Base-by-base conservation (phyloP, 75 land plant genomes). In the Azolla pinnata region DNA sequence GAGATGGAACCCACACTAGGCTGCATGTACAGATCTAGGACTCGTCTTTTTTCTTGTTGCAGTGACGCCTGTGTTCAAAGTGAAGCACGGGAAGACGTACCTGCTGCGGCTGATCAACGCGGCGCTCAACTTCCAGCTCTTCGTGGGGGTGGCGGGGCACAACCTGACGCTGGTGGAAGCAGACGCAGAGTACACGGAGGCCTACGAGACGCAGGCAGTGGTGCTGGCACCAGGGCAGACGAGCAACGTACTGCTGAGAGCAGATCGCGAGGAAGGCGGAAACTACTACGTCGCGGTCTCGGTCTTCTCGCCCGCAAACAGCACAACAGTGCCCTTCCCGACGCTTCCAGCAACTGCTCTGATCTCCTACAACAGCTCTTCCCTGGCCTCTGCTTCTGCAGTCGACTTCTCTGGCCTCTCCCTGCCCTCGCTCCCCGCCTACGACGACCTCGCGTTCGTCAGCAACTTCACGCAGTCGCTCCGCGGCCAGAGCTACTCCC, bases 291-390 rank as follows among this genome's bases (percentile, higher is more conserved):
- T 69, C 57, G 73, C 51, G 20, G 14, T 25, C 0, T 9, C 26
- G 1, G 51, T 31, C 29, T 63, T 20, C 56, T 31, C 54, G 3
- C 47, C 65, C n/a, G 44, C 66, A 4, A 46, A 23, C 21, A 17
- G 21, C 33, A 35, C 65, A 0, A 24, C 31, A 1, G 17, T 45
- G 2, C 30, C 69, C 9, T 75, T 68, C 59, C 60, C 67, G 56
- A 59, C 71, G 57, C 38, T 69, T 61, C 67, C 74, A 50, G 71
- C 84, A 21, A 75, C 73, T 27, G 87, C 65, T 20, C 67, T 81
- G 47, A 4, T 84, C 28, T 28, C 31, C 4, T 77, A 83, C 59
- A 27, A 44, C 29, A n/a, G 33, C 14, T 48, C 16, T 0, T 10
- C 30, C 25, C 23, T 5, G 0, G 19, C 51, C 4, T 2, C 56